Evolutionary conservation across 2,329 filamentous ascomycete species (phyloP), one percentile per base, ranked within the genome.

Genomic region (Penicillium hesseltinei): DNA sequence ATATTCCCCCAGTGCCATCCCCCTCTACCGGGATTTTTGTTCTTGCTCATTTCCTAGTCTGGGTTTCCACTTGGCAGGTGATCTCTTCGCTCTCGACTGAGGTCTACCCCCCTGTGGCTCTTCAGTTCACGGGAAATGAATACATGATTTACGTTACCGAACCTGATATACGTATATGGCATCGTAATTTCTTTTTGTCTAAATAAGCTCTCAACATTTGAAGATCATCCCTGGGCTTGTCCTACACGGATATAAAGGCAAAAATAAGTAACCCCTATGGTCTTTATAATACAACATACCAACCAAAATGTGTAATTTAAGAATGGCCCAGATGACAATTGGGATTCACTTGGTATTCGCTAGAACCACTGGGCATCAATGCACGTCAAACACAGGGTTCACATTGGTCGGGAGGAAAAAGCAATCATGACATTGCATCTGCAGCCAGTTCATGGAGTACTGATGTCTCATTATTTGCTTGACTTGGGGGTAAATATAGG

Each of bases 1-100:
- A 61, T 59, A 62, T 61, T 51, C 60, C 58, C 58, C 60, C 36
- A 59, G 55, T 59, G 60, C 19, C 23, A 35, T 40, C 36, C 29
- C 35, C 33, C 13, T 23, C 19, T n/a, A 21, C 15, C 5, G 42
- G 40, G 42, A 19, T 33, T 36, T 38, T 35, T n/a, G 42, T 43
- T 25, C 8, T 29, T 42, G 29, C 13, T 54, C 5, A 4, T 23
- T 40, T 49, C 31, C 19, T 19, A 17, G n/a, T 46, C 27, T 27
- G 29, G 11, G 17, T 27, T 51, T 45, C 17, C 21, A 52, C 25
- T 21, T 27, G 2, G 29, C 29, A 45, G 27, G n/a, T 25, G 29
- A 23, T 31, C 27, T 42, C 19, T 40, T 33, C 27, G 13, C n/a
- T 33, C 11, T 21, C 21, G 40, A 35, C 29, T 15, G 8, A 29